These are phyloP conservation scores for Blastobotrys persicus DNA, from an alignment of 1,139 yeast species.

Conservation along the genomic window DNA sequence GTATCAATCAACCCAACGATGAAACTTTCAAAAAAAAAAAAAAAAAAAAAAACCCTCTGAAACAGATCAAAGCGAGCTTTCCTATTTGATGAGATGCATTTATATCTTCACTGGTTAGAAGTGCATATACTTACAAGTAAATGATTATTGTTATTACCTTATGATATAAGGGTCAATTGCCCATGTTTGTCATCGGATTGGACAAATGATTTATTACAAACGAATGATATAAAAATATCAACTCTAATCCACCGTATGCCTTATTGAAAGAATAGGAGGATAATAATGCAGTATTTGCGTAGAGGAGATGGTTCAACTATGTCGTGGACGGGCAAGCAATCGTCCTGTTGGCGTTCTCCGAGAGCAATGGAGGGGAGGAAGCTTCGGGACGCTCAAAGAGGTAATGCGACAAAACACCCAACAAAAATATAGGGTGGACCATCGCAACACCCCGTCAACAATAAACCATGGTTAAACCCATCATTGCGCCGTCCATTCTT, in stretches of 20 bases:
- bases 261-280: neutral
- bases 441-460: neutral
- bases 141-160: too few relatives aligned
- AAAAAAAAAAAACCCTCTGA: neutral
- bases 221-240: too few relatives aligned
- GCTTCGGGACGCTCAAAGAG: neutral
- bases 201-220: too few relatives aligned
- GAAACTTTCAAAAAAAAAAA: neutral
- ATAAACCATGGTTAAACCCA: conserved; percentile 44
- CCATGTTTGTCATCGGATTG: too few relatives aligned
- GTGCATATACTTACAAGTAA: too few relatives aligned
- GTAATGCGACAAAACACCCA: neutral
- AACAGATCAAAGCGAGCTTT: neutral
- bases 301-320: neutral
- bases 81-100: too few relatives aligned
- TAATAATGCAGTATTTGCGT: neutral
- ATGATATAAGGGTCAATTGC: too few relatives aligned
- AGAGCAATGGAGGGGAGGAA: neutral
- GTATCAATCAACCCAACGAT: neutral
- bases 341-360: neutral
- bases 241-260: too few relatives aligned
- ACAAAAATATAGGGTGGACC: neutral
- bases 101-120: too few relatives aligned
- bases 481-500: conserved; percentile 93
- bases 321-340: neutral